phyloP scores from a whole-genome alignment of 352 stramenopile species.

The Globisporangium abappressorium region DNA sequence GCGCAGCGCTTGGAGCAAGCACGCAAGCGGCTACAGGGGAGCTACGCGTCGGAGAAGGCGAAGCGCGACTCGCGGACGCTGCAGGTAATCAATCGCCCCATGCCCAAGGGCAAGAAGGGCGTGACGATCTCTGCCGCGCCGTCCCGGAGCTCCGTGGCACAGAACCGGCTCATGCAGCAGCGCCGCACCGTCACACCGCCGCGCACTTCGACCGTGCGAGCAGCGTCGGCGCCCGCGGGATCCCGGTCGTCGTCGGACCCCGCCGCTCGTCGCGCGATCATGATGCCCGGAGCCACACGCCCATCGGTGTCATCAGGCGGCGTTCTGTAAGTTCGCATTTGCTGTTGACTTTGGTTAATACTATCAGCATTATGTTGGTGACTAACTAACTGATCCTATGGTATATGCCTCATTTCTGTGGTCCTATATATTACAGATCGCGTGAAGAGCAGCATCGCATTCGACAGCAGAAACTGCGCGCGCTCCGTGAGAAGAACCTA shows the following conservation, averaged over 20 bases:
- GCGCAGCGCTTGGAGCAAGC: slow-evolving; percentile 62
- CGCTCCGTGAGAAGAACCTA: slow-evolving; percentile 24
- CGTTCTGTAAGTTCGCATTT: neutral
- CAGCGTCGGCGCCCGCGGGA: slow-evolving; percentile 27
- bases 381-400: slow-evolving; percentile 1
- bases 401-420: slow-evolving; percentile 7
- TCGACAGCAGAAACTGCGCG: slow-evolving; percentile 32
- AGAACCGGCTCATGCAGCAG: slow-evolving; percentile 37
- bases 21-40: slow-evolving; percentile 68
- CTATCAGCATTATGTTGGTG: neutral
- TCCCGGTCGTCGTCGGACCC: slow-evolving; percentile 1
- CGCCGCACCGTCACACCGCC: slow-evolving; percentile 21
- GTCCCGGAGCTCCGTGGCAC: slow-evolving; percentile 48
- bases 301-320: neutral
- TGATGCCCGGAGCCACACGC: neutral
- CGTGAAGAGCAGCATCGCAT: slow-evolving; percentile 58
- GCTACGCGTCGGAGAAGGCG: slow-evolving; percentile 68
- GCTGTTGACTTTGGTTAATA: neutral
- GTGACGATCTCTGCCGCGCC: slow-evolving; percentile 63
- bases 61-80: slow-evolving; percentile 72
- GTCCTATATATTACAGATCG: slow-evolving; percentile 26
- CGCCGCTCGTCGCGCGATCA: slow-evolving; percentile 18
- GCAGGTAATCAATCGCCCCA: slow-evolving; percentile 62
- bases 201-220: slow-evolving; percentile 13
- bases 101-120: slow-evolving; percentile 46